phyloP scores from a whole-genome alignment of 352 stramenopile species.

The Pythium phragmitis region DNA sequence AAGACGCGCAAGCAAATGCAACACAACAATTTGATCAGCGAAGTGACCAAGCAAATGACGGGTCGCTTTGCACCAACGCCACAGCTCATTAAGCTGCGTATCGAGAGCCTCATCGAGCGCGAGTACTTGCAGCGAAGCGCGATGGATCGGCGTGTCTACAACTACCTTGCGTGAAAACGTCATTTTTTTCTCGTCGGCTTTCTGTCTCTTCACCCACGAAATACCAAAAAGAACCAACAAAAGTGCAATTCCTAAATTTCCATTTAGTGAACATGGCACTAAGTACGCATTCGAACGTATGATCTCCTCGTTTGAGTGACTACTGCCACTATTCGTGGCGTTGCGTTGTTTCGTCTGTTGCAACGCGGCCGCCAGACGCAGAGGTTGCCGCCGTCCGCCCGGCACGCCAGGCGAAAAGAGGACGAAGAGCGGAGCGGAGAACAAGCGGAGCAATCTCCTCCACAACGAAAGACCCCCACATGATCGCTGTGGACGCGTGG shows the following conservation, averaged over 20 bases:
- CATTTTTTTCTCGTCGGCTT: neutral
- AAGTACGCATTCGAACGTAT: conserved; percentile 19
- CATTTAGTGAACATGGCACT: neutral
- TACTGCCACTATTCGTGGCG: neutral
- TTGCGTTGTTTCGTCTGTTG: conserved; percentile 18
- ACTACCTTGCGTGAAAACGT: conserved; percentile 94
- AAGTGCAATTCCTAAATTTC: conserved; percentile 11
- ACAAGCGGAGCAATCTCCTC: neutral
- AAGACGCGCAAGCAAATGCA: conserved; percentile 93
- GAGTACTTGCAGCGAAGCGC: conserved; percentile 97
- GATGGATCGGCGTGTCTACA: conserved; percentile 93
- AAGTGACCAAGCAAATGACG: conserved; percentile 86
- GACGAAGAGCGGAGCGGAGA: conserved; percentile 5
- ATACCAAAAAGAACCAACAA: neutral
- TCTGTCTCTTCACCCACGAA: conserved; percentile 1
- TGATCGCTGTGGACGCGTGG: neutral
- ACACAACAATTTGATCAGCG: conserved; percentile 91
- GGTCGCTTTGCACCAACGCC: conserved; percentile 93
- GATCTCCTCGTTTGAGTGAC: conserved; percentile 14
- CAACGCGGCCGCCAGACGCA: conserved; percentile 20
- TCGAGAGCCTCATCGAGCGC: conserved; percentile 98
- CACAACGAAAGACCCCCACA: neutral
- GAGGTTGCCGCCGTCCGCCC: conserved; percentile 1
- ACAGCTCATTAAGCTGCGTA: conserved; percentile 97
- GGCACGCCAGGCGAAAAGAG: neutral